Conservation (phyloP, 2,329 filamentous ascomycete genomes). For the Immersiporthe knoxdaviesiana region DNA sequence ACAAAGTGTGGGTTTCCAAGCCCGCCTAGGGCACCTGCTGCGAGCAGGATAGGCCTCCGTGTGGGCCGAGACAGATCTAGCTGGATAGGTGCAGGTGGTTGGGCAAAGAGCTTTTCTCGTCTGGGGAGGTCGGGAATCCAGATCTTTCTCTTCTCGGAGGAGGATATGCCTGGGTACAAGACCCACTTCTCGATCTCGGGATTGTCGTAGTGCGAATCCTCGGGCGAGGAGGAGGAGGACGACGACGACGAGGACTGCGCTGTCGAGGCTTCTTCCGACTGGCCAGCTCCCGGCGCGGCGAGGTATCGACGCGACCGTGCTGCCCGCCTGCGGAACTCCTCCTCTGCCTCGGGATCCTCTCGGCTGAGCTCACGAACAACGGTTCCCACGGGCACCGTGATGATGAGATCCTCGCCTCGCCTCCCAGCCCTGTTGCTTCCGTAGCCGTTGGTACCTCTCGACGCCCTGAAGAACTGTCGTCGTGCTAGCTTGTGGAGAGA, state of each 20-base stretch:
- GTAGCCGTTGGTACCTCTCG: conserved; percentile 76
- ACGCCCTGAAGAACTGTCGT: conserved; percentile 73
- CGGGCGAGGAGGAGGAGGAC: conserved; percentile 42
- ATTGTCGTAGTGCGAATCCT: conserved; percentile 47
- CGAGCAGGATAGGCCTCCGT: conserved; percentile 80
- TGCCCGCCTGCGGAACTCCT: conserved; percentile 46
- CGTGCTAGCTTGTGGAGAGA: conserved; percentile 90
- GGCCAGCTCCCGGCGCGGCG: conserved; percentile 27
- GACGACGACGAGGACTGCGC: too few relatives aligned
- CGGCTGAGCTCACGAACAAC: conserved; percentile 82
- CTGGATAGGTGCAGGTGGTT: conserved; percentile 73
- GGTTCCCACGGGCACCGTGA: conserved; percentile 91
- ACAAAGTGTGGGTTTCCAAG: conserved; percentile 93
- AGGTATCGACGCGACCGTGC: conserved; percentile 34
- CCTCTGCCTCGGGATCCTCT: conserved; percentile 75
- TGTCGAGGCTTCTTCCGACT: conserved; percentile 38
- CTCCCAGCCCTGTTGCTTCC: conserved; percentile 75
- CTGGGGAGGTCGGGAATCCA: conserved; percentile 55
- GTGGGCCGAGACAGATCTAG: conserved; percentile 78
- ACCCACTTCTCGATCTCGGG: conserved; percentile 75
- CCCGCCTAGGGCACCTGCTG: conserved; percentile 85
- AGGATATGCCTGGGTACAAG: conserved; percentile 76
- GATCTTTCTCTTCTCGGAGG: conserved; percentile 65
- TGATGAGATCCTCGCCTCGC: conserved; percentile 82
- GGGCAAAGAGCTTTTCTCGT: conserved; percentile 60